Evolutionary conservation across 192 early-diverging fungal species (phyloP), one percentile per base, ranked within the genome.

Genomic region (Coemansia sp.): DNA sequence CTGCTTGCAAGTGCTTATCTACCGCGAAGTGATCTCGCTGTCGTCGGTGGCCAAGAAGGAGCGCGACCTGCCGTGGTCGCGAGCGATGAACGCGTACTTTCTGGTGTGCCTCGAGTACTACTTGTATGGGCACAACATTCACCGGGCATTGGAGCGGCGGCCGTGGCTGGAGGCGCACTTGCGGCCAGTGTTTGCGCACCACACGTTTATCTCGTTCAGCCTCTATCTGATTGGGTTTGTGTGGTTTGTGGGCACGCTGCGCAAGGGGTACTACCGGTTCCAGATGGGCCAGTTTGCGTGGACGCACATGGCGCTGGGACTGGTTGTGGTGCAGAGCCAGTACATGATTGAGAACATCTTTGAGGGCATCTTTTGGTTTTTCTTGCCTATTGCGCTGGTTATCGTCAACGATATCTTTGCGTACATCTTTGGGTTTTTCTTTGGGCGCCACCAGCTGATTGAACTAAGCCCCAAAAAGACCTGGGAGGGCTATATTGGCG

Each of bases 321-420:
- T 98, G 10, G 94, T 98, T 36, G 94, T 98, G 39, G 83, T 90
- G 67, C 93, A 95, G 75, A 92, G 91, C 68, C 95, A 98, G 74
- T 96, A 94, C 69, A 95, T 96, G 76, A 88, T 96, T 73, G 94
- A 96, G 76, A 98, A 98, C 82, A 94, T 98, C 69, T 92, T 98
- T 74, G 94, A 96, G 82, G 96, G 96, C 35, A 83, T 98, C 71
- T 91, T 98, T 62, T 98, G 96, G 96, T 96, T 98, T 84, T 81
- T 98, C 56, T 65, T 98, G 46, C 96, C 96, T 0, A 89, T 86
- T 0, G 86, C 89, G 28, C 76, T 96, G 46, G 95, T 99, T 36
- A 92, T 97, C 66, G 88, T 89, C 67, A 99, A 99, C 82, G 96
- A 99, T 70, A 93, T 97, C 51, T 91, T 90, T 62, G 96, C 96